phyloP scores from a whole-genome alignment of 306 rosid species.

The Mimosa pudica region DNA sequence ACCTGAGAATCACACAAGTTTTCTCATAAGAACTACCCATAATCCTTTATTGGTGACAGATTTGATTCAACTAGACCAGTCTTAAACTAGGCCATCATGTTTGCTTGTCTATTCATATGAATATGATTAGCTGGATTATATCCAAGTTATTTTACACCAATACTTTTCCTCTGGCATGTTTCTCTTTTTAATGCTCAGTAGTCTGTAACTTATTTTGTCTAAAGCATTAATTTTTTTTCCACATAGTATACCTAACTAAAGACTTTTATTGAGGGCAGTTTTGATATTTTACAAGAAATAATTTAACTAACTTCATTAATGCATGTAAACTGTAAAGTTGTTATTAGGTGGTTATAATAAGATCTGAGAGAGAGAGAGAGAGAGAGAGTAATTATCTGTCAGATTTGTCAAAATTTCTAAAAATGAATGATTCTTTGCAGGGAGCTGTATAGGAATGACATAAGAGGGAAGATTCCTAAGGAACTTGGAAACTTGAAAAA shows the following conservation, averaged over 20 bases:
- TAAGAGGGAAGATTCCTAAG: conserved; percentile 73
- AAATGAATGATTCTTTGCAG: conserved; percentile 47
- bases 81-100: neutral
- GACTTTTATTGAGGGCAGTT: too few relatives aligned
- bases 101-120: neutral
- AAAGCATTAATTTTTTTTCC: too few relatives aligned
- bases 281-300: too few relatives aligned
- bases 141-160: neutral
- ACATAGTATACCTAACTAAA: too few relatives aligned
- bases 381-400: too few relatives aligned
- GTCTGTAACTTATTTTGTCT: too few relatives aligned
- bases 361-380: too few relatives aligned
- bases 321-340: too few relatives aligned
- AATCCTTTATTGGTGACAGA: neutral
- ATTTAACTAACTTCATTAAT: too few relatives aligned
- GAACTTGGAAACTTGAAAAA: conserved; percentile 72
- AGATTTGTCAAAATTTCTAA: conserved; percentile 23
- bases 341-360: too few relatives aligned
- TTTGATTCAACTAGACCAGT: neutral
- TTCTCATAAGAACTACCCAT: conserved; percentile 10
- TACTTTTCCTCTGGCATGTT: too few relatives aligned
- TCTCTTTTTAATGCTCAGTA: too few relatives aligned
- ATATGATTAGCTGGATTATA: neutral
- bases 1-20: neutral
- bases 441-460: conserved; percentile 83